Evolutionary conservation across 2,329 filamentous ascomycete species (phyloP).

Genomic region (Sclerotinia minor): DNA sequence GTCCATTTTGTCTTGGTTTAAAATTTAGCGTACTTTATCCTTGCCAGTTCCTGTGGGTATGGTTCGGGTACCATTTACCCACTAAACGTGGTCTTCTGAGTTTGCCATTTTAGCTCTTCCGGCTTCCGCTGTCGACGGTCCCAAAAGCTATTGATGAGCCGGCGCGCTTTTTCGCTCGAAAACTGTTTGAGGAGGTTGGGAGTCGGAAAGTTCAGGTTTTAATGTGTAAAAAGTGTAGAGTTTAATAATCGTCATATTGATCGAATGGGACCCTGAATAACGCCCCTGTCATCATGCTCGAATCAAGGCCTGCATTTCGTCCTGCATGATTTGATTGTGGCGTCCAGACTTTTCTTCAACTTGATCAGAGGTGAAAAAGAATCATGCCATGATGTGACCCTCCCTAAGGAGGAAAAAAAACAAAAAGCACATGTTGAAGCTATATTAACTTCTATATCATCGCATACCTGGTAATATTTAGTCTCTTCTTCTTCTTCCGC

Average conservation of each 20-base stretch:
- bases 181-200: slow-evolving; percentile 23
- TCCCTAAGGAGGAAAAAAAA: neutral
- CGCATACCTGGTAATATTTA: slow-evolving; percentile 31
- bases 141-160: slow-evolving; percentile 25
- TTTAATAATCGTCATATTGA: neutral
- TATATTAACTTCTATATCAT: slow-evolving; percentile 7
- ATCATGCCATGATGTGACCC: neutral
- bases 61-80: slow-evolving; percentile 32
- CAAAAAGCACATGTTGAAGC: slow-evolving; percentile 10
- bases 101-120: slow-evolving; percentile 27
- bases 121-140: slow-evolving; percentile 29
- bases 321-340: slow-evolving; percentile 4
- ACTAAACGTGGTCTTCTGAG: slow-evolving; percentile 25
- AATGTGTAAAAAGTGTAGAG: neutral
- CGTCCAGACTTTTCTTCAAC: neutral
- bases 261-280: neutral
- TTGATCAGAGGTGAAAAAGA: slow-evolving; percentile 8
- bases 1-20: slow-evolving; percentile 20
- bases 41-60: slow-evolving; percentile 26
- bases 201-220: slow-evolving; percentile 2
- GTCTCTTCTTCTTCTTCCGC: slow-evolving; percentile 25
- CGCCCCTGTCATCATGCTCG: neutral
- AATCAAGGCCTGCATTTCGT: neutral
- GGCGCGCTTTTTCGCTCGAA: slow-evolving; percentile 24
- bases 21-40: neutral